Evolutionary conservation across 306 rosid species (phyloP).

Genomic region (Sesbania bispinosa): DNA sequence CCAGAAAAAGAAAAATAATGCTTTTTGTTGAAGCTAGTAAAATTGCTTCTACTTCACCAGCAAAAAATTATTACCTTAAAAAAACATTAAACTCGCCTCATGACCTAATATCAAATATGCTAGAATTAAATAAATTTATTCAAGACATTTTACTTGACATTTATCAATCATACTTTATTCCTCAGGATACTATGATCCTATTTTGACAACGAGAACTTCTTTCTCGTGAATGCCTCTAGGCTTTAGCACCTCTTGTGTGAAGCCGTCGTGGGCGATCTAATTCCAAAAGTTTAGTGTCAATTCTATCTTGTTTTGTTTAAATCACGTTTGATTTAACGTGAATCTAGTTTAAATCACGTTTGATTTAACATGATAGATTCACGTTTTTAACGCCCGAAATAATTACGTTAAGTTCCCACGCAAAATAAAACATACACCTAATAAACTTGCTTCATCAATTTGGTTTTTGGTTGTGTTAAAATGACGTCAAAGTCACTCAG

Average conservation of each 20-base stretch:
- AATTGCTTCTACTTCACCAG: too few relatives aligned
- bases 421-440: too few relatives aligned
- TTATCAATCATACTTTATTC: not conserved
- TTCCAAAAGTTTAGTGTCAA: not conserved
- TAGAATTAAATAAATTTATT: not conserved
- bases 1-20: too few relatives aligned
- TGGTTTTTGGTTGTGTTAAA: constrained; percentile 22
- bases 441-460: not conserved
- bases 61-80: too few relatives aligned
- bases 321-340: too few relatives aligned
- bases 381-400: too few relatives aligned
- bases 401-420: too few relatives aligned
- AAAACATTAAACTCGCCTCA: too few relatives aligned
- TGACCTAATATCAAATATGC: too few relatives aligned
- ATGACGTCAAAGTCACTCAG: constrained; percentile 60
- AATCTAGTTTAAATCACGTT: too few relatives aligned
- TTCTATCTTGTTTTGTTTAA: not conserved
- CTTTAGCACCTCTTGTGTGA: not conserved
- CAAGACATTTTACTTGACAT: not conserved
- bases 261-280: constrained; percentile 3
- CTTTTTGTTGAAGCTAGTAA: too few relatives aligned
- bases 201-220: not conserved
- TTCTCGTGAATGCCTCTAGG: not conserved
- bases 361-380: too few relatives aligned
- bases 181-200: not conserved